Base-by-base conservation (phyloP, 1,139 yeast species). In the Candida labiduridarum region DNA sequence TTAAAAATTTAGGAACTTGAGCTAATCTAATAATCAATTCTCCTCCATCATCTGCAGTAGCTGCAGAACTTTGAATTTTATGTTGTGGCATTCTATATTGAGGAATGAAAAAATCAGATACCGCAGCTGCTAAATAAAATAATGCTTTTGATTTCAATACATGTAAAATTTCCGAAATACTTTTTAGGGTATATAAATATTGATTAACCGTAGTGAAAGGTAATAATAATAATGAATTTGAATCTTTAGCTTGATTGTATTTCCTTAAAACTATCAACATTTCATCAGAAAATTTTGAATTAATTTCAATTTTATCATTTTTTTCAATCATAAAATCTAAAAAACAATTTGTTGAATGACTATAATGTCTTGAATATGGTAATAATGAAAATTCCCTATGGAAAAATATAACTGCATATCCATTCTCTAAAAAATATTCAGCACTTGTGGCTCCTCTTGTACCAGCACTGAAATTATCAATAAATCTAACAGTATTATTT, bases 371-470 rank as follows among this genome's bases (percentile, higher is more conserved):
- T 10, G 96, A 87, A 64, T 87, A 94, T 1, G 99, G 99, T 57
- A 90, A 77, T 52, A 95, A 76, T 0, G 96, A 88, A 68, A 90
- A 92, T 66, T 94, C 97, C 44, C 99, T 78, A 66, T 94, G 96
- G 47, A 95, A 71, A 62, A 94, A 94, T 38, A 94, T 86, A 41
- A 94, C 99, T 4, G 96, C 95, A 63, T 94, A 94, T 1, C 90
- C 96, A 51, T 82, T 76, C 53, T 87, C 89, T 50, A 95, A 72
- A 59, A 94, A 89, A 65, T 89, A 87, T 67, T 94, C 99, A 4
- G 98, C 96, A 36, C 96, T 86, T 0, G 97, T 86, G 9, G 99
- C 96, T 49, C 99, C 99, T 68, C 99, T 81, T 1, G 98, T 94
- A 22, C 99, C 99, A 27, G 98, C 98, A 59, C 96, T 87, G 67